These are phyloP conservation scores for Hyaloscypha bicolor DNA, from an alignment of 495 filamentous ascomycete species.

Conservation along the genomic window DNA sequence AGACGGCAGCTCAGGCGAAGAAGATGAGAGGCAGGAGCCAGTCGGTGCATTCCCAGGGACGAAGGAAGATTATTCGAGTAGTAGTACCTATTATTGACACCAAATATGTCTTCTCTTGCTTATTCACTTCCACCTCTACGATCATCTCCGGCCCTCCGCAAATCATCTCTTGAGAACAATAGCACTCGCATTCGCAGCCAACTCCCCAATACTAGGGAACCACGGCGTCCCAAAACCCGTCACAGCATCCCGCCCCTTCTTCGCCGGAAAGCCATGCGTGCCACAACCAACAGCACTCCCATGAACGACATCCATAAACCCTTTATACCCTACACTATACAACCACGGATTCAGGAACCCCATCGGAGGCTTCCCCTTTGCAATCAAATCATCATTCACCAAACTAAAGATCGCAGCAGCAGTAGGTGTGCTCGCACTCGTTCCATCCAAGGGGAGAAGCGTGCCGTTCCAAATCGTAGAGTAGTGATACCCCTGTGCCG, in stretches of 20 bases:
- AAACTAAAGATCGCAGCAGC: conserved; percentile 53
- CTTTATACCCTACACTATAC: conserved; percentile 56
- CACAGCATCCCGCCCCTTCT: conserved; percentile 65
- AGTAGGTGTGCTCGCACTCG: conserved; percentile 38
- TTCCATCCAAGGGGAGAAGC: conserved; percentile 47
- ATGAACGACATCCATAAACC: conserved; percentile 64
- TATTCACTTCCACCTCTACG: too few species aligned
- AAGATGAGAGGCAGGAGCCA: conserved; percentile 21
- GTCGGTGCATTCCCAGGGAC: conserved; percentile 46
- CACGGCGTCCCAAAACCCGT: conserved; percentile 60
- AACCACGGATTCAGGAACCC: conserved; percentile 65
- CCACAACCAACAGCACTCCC: conserved; percentile 47
- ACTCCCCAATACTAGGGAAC: conserved; percentile 5
- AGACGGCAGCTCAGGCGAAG: conserved; percentile 49
- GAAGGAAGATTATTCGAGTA: conserved; percentile 36
- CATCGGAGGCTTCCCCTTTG: conserved; percentile 56
- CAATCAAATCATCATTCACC: conserved; percentile 62
- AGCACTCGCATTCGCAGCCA: background rate
- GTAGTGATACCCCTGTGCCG: conserved; percentile 59
- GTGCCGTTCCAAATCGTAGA: conserved; percentile 40
- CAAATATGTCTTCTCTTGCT: background rate
- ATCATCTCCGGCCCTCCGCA: background rate
- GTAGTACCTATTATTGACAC: conserved; percentile 30
- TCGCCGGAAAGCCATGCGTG: conserved; percentile 53
- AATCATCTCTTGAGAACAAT: background rate